Conservation (phyloP, 106 monocot species). For the Ottelia alismoides region DNA sequence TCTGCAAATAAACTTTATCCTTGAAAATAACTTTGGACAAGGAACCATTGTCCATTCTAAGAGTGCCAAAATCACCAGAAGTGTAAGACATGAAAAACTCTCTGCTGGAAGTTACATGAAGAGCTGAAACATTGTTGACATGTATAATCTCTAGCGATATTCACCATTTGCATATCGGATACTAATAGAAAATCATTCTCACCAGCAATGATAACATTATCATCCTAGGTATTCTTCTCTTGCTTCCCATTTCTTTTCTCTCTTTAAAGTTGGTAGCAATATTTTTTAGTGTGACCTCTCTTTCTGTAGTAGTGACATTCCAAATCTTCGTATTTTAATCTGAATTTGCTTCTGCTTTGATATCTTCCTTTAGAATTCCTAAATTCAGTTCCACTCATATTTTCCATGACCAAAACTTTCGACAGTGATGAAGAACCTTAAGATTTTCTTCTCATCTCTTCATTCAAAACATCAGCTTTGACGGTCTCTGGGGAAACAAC, state of each 20-base stretch:
- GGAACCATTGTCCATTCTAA: conserved; percentile 12
- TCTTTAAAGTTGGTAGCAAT: not conserved
- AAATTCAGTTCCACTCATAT: no score
- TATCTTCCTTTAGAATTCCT: no score
- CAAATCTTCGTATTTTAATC: no score
- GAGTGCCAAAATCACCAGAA: conserved; percentile 4
- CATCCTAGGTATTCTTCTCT: not conserved
- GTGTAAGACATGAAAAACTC: conserved; percentile 12
- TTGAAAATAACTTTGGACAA: not conserved
- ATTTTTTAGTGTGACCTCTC: conserved; percentile 7
- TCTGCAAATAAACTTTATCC: conserved; percentile 14
- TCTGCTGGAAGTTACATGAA: conserved; percentile 11
- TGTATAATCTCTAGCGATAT: no score
- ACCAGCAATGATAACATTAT: conserved; percentile 3
- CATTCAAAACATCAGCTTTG: no score
- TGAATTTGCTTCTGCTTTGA: no score
- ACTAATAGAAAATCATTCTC: not conserved
- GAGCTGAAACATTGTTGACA: conserved; percentile 2
- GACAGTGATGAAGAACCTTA: conserved; percentile 1
- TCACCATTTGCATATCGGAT: conserved; percentile 4
- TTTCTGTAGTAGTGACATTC: no score
- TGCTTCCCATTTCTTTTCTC: not conserved
- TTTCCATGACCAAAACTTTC: no score
- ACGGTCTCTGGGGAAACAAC: no score
- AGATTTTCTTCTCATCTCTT: no score